Percentiles rank a stretch among this genome's conserved stretches.
phyloP scores from a whole-genome alignment of 2,329 filamentous ascomycete genomes.

The Aspergillus glaucus region DNA sequence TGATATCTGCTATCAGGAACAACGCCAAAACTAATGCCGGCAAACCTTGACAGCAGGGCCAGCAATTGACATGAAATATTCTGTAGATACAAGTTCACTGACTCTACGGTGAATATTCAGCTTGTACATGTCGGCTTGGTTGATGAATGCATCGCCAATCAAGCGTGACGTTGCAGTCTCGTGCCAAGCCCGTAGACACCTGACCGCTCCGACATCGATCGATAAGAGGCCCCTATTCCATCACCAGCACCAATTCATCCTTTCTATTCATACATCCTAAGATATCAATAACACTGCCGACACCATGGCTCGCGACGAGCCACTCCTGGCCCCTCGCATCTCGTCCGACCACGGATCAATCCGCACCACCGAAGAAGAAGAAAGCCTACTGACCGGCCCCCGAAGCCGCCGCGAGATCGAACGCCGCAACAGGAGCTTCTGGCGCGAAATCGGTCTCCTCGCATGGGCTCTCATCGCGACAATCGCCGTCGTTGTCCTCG shows the following conservation, averaged over 20 bases:
- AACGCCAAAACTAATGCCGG: too few relatives aligned
- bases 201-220: too few relatives aligned
- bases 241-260: background rate
- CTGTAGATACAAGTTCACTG: too few relatives aligned
- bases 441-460: slow-evolving; percentile 71
- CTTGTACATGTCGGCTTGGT: background rate
- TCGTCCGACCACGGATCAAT: slow-evolving; percentile 53
- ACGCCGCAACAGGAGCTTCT: slow-evolving; percentile 48
- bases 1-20: background rate
- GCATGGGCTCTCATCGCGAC: slow-evolving; percentile 79
- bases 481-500: slow-evolving; percentile 68
- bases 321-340: slow-evolving; percentile 49
- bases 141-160: background rate
- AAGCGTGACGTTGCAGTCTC: background rate
- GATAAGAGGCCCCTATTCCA: background rate
- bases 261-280: background rate
- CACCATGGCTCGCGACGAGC: slow-evolving; percentile 32
- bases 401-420: slow-evolving; percentile 24
- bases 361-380: slow-evolving; percentile 54
- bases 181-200: background rate
- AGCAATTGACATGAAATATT: too few relatives aligned
- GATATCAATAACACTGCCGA: too few relatives aligned
- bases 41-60: too few relatives aligned
- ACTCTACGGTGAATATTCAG: background rate
- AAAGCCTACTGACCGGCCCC: slow-evolving; percentile 56